A percentile compares a stretch with the other conserved stretches of the same genome.
phyloP scores from a whole-genome alignment of 148 eudicot species.

The Fagopyrum tataricum region DNA sequence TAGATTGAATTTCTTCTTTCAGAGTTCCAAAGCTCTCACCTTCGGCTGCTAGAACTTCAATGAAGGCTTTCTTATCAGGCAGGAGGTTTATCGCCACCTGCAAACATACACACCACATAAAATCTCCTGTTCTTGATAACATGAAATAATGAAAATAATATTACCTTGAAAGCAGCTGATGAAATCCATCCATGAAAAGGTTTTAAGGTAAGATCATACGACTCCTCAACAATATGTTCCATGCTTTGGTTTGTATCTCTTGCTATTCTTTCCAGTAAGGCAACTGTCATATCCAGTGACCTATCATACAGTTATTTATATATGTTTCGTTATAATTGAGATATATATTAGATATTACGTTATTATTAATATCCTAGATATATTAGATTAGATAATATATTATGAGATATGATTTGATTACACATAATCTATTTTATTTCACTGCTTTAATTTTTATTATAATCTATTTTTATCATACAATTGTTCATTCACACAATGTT shows the following conservation, averaged over 20 bases:
- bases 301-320: constrained; percentile 19
- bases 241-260: constrained; percentile 40
- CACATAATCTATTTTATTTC: too few species aligned
- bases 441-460: too few species aligned
- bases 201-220: constrained; percentile 53
- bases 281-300: constrained; percentile 52
- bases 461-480: too few species aligned
- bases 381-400: too few species aligned
- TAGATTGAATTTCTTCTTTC: constrained; percentile 36
- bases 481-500: too few species aligned
- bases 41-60: constrained; percentile 36
- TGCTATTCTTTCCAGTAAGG: constrained; percentile 38
- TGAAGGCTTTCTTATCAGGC: constrained; percentile 51
- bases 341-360: too few species aligned
- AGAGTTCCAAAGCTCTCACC: constrained; percentile 37
- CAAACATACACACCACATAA: neutral
- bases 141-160: neutral
- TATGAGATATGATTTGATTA: too few species aligned
- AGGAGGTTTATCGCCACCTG: constrained; percentile 75
- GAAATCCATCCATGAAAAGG: constrained; percentile 99
- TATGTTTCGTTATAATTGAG: too few species aligned
- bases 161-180: constrained; percentile 69
- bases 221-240: constrained; percentile 63
- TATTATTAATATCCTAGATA: too few species aligned
- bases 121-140: neutral